Evolutionary conservation across 768 basidiomycete genomes (phyloP).

Genomic region (Exsudoporus frostii): DNA sequence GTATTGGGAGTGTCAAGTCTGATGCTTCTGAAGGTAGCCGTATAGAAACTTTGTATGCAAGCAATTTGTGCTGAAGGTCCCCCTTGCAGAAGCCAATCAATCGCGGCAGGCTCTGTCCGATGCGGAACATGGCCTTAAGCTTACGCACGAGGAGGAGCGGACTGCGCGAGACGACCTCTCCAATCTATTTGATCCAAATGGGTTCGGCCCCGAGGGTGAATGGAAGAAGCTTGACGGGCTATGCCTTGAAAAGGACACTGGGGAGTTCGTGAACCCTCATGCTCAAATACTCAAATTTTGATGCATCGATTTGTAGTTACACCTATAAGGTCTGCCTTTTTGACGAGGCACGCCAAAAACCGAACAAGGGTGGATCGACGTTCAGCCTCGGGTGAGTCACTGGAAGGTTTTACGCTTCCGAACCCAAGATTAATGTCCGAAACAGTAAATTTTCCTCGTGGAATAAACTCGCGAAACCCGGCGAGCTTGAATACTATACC

Average conservation of each 20-base stretch:
- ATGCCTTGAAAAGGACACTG: slow-evolving; percentile 78
- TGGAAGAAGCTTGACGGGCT: slow-evolving; percentile 92
- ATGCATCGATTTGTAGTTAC: slow-evolving; percentile 52
- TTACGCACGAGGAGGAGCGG: slow-evolving; percentile 49
- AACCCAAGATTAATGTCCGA: slow-evolving; percentile 1
- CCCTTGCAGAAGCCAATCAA: slow-evolving; percentile 48
- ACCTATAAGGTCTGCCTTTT: slow-evolving; percentile 95
- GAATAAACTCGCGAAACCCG: slow-evolving; percentile 59
- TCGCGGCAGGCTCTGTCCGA: slow-evolving; percentile 61
- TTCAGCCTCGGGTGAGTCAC: slow-evolving; percentile 78
- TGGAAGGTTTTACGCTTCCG: background rate
- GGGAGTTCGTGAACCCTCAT: slow-evolving; percentile 69
- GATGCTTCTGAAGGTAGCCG: slow-evolving; percentile 41
- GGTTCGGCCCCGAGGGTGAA: slow-evolving; percentile 80
- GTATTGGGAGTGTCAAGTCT: slow-evolving; percentile 45
- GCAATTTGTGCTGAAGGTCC: background rate
- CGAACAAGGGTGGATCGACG: slow-evolving; percentile 69
- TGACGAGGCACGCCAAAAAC: slow-evolving; percentile 82
- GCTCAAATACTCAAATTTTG: background rate
- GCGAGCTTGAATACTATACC: slow-evolving; percentile 71
- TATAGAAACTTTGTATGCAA: background rate
- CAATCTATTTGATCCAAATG: slow-evolving; percentile 61
- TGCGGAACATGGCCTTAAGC: slow-evolving; percentile 58
- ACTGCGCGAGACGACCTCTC: slow-evolving; percentile 54
- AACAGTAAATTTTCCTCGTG: slow-evolving; percentile 74